Evolutionary conservation across 192 early-diverging fungal genomes (phyloP).

Genomic region (Polychytrium aggregatum): DNA sequence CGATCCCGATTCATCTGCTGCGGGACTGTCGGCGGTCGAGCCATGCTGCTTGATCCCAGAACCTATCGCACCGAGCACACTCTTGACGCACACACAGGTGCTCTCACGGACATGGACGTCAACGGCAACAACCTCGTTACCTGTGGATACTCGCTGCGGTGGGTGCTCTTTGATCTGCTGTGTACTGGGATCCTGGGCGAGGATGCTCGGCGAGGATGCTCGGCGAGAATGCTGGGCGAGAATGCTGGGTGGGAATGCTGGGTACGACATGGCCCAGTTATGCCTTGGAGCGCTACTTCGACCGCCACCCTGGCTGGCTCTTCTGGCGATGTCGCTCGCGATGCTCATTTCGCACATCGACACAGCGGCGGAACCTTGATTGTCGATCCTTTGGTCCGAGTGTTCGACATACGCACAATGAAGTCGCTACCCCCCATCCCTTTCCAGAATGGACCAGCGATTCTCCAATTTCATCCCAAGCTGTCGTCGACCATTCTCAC

Average conservation of each 20-base stretch:
- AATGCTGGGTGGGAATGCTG: no score
- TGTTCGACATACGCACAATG: conserved; percentile 70
- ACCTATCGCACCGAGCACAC: conserved; percentile 48
- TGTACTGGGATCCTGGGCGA: no score
- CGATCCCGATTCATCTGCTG: conserved; percentile 50
- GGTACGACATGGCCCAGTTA: no score
- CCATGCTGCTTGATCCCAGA: conserved; percentile 55
- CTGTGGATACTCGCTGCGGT: conserved; percentile 63
- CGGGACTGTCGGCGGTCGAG: conserved; percentile 50
- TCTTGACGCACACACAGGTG: conserved; percentile 66
- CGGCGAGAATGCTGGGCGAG: no score
- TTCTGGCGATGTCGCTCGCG: no score
- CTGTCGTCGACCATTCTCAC: conserved; percentile 52
- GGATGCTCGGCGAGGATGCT: no score
- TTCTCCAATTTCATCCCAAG: conserved; percentile 63
- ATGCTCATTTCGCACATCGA: no score
- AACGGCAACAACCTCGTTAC: conserved; percentile 62
- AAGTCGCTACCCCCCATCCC: conserved; percentile 58
- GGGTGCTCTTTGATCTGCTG: conserved; percentile 6
- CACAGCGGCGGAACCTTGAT: conserved; percentile 49
- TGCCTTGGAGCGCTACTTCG: no score
- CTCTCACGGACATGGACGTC: conserved; percentile 64
- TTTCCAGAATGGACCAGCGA: conserved; percentile 53
- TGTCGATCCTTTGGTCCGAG: conserved; percentile 65
- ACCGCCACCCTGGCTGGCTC: no score